A percentile compares a stretch with the other conserved stretches of the same genome.
Conservation (phyloP, 805 yeast genomes). For the Candida tallmaniae region DNA sequence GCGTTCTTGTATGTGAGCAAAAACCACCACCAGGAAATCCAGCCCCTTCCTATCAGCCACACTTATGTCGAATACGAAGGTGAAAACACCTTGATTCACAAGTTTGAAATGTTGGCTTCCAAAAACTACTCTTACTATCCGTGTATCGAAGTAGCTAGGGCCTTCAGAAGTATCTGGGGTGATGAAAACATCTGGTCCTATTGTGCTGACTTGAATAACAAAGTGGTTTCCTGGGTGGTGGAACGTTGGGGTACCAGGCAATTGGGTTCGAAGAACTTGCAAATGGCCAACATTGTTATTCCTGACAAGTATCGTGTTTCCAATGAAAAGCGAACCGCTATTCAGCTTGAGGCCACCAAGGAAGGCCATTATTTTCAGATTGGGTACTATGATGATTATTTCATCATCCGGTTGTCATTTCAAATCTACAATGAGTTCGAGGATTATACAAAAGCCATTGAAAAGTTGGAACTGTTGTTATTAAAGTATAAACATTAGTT, state of each 20-base stretch:
- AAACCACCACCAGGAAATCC: slow-evolving; percentile 45
- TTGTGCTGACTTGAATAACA: slow-evolving; percentile 29
- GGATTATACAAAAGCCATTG: slow-evolving; percentile 49
- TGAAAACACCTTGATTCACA: slow-evolving; percentile 31
- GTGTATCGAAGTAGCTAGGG: slow-evolving; percentile 44
- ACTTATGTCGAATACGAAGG: slow-evolving; percentile 30
- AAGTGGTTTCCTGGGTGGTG: slow-evolving; percentile 30
- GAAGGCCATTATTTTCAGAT: slow-evolving; percentile 1
- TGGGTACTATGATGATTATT: slow-evolving; percentile 13
- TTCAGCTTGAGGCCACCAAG: neutral
- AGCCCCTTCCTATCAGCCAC: slow-evolving; percentile 57
- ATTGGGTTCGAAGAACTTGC: slow-evolving; percentile 1
- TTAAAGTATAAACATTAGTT: neutral
- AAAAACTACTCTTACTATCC: slow-evolving; percentile 39
- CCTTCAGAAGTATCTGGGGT: slow-evolving; percentile 55
- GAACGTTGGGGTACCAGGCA: slow-evolving; percentile 9
- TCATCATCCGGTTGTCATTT: slow-evolving; percentile 47
- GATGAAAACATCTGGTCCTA: slow-evolving; percentile 48
- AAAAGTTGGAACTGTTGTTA: slow-evolving; percentile 22
- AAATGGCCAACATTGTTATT: slow-evolving; percentile 9
- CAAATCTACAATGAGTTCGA: slow-evolving; percentile 54
- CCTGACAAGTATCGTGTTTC: slow-evolving; percentile 7
- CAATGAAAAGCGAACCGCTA: neutral
- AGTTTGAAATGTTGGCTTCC: slow-evolving; percentile 52
- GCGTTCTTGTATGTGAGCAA: slow-evolving; percentile 56